Conservation (phyloP, 306 rosid genomes). For the Canavalia ensiformis region DNA sequence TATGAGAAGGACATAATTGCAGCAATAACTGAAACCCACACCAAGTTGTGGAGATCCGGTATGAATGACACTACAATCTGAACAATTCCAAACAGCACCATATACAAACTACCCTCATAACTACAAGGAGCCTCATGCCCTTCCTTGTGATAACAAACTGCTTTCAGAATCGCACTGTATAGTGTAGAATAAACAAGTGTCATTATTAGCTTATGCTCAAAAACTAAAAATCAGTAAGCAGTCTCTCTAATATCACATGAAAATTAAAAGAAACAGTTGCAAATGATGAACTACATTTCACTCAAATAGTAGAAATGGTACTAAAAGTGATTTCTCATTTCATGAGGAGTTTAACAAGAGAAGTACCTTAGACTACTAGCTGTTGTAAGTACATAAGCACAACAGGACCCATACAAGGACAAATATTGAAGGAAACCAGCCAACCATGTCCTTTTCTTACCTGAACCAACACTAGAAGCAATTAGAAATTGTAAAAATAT, state of each 20-base stretch:
- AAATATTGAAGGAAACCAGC: constrained; percentile 66
- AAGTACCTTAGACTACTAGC: constrained; percentile 67
- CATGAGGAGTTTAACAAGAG: neutral
- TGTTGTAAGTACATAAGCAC: constrained; percentile 71
- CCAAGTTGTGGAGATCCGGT: constrained; percentile 78
- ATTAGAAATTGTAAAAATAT: constrained; percentile 30
- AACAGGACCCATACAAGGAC: constrained; percentile 64
- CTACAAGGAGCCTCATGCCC: constrained; percentile 75
- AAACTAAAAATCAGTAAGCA: neutral
- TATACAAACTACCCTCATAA: constrained; percentile 58
- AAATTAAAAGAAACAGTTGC: too few relatives aligned
- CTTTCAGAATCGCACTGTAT: constrained; percentile 71
- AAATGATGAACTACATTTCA: too few relatives aligned
- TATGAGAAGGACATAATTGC: constrained; percentile 76
- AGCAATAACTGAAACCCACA: constrained; percentile 70
- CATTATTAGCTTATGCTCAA: neutral
- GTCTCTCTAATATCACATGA: neutral
- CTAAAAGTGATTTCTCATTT: too few relatives aligned
- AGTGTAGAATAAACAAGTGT: neutral
- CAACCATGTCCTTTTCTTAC: constrained; percentile 54
- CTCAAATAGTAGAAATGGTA: too few relatives aligned
- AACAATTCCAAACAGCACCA: constrained; percentile 74
- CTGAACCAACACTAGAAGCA: constrained; percentile 56
- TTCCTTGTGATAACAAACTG: constrained; percentile 76
- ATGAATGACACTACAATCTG: constrained; percentile 78